These are phyloP conservation scores for Pseudoturritis turrita DNA, from an alignment of 345 rosid species.

Conservation along the genomic window DNA sequence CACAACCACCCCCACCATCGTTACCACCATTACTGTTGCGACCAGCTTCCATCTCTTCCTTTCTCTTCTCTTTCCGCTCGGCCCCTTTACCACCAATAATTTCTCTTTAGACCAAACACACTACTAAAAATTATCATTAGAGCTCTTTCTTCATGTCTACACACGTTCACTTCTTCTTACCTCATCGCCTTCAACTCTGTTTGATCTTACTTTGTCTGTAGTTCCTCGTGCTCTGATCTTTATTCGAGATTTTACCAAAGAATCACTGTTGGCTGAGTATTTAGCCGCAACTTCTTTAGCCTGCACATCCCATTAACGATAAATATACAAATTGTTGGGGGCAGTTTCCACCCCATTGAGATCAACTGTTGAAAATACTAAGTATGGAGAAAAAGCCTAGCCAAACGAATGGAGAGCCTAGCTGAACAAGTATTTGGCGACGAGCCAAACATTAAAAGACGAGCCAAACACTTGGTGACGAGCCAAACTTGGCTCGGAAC, in stretches of 20 bases:
- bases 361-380: too few relatives aligned
- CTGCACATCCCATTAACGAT: not conserved
- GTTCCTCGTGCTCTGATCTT: conserved; percentile 50
- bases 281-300: not conserved
- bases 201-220: conserved; percentile 25
- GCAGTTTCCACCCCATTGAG: too few relatives aligned
- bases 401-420: too few relatives aligned
- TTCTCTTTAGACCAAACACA: too few relatives aligned
- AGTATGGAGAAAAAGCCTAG: too few relatives aligned
- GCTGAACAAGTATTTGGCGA: too few relatives aligned
- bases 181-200: conserved; percentile 10
- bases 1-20: not conserved
- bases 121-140: too few relatives aligned
- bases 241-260: conserved; percentile 33
- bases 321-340: too few relatives aligned
- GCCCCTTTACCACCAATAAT: conserved; percentile 10
- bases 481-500: too few relatives aligned
- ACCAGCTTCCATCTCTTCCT: conserved; percentile 5
- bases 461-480: too few relatives aligned
- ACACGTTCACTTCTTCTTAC: conserved; percentile 21
- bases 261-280: not conserved
- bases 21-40: not conserved
- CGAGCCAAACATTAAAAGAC: too few relatives aligned
- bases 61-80: not conserved
- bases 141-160: conserved; percentile 31